Percentiles rank a stretch among this genome's conserved stretches.
phyloP scores from a whole-genome alignment of 108 stramenopile genomes.

The Cyclotella cryptica region DNA sequence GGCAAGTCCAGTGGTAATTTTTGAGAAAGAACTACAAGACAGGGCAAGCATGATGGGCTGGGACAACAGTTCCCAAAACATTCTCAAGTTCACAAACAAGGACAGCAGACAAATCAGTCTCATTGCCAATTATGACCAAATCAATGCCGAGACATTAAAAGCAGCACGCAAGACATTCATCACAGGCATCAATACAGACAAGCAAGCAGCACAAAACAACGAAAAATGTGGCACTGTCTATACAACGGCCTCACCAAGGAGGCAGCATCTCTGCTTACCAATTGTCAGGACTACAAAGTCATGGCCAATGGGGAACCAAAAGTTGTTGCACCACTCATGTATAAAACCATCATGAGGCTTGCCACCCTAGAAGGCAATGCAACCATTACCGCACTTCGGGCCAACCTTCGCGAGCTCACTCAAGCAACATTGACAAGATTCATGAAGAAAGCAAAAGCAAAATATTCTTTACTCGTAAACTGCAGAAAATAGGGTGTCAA shows the following conservation, averaged over 20 bases:
- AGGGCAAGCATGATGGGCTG: neutral
- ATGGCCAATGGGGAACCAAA: neutral
- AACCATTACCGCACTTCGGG: neutral
- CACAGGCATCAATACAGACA: neutral
- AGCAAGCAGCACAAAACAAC: neutral
- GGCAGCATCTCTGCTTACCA: neutral
- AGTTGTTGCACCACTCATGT: neutral
- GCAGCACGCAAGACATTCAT: neutral
- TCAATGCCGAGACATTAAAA: neutral
- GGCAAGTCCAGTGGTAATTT: neutral
- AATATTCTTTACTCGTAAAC: neutral
- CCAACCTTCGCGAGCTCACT: neutral
- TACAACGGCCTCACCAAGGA: too few relatives aligned
- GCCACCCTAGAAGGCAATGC: neutral
- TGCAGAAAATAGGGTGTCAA: neutral
- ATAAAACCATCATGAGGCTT: slow-evolving; percentile 9
- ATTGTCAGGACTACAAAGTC: neutral
- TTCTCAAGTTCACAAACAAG: slow-evolving; percentile 3
- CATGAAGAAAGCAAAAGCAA: neutral
- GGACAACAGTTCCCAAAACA: neutral
- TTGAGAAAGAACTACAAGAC: neutral
- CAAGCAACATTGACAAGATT: neutral
- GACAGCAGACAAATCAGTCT: neutral
- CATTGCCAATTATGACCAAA: neutral
- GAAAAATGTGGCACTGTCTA: neutral